Evolutionary conservation across 371 early-diverging fungal species (phyloP).

Genomic region (Mucor circinelloides): DNA sequence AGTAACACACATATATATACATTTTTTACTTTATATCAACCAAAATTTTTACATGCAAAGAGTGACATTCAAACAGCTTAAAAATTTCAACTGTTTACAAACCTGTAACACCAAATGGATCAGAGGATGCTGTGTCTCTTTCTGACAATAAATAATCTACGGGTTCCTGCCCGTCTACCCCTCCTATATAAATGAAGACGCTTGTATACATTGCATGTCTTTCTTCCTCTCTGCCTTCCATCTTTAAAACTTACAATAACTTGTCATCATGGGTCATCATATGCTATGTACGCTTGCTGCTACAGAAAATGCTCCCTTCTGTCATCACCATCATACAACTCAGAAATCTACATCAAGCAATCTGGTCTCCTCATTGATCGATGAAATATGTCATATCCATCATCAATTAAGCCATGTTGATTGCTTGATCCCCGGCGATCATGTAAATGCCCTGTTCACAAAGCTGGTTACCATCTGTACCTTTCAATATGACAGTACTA

Average conservation of each 20-base stretch:
- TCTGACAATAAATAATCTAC: background rate
- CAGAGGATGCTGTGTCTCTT: constrained; percentile 1
- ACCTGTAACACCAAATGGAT: background rate
- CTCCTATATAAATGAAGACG: background rate
- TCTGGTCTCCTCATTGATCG: constrained; percentile 1
- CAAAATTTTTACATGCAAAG: background rate
- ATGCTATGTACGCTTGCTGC: background rate
- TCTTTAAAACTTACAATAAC: background rate
- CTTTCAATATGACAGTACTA: constrained; percentile 7
- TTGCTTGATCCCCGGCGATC: constrained; percentile 15
- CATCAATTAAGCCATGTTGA: background rate
- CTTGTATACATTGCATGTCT: background rate
- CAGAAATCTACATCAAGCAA: background rate
- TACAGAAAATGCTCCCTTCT: background rate
- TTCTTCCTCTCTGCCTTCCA: background rate
- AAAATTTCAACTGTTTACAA: background rate
- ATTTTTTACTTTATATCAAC: background rate
- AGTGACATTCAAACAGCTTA: background rate
- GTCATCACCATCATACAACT: constrained; percentile 1
- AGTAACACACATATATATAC: background rate
- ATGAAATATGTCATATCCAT: constrained; percentile 30
- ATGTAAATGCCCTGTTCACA: constrained; percentile 34
- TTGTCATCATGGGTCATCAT: constrained; percentile 8
- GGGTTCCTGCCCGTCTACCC: background rate
- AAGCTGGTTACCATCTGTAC: constrained; percentile 32